These are phyloP conservation scores for Abelmoschus esculentus DNA, from an alignment of 345 rosid species.

Conservation along the genomic window DNA sequence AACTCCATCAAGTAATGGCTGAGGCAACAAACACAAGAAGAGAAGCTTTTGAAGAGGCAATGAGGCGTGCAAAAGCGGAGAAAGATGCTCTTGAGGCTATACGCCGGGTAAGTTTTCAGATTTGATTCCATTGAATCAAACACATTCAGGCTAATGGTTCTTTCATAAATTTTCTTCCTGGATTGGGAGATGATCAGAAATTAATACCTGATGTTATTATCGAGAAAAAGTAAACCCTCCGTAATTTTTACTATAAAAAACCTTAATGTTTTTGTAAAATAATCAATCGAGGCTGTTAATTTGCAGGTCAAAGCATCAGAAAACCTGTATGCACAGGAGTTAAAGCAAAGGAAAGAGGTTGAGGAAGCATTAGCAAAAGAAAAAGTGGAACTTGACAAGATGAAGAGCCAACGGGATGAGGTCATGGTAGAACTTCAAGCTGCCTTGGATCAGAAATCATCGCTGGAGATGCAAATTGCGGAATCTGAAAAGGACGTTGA, in stretches of 20 bases:
- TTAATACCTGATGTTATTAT: background rate
- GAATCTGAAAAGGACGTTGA: slow-evolving; percentile 44
- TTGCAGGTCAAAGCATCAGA: slow-evolving; percentile 57
- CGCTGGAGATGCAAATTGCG: slow-evolving; percentile 44
- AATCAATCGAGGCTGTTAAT: slow-evolving; percentile 4
- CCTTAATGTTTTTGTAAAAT: no score
- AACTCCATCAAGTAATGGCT: slow-evolving; percentile 40
- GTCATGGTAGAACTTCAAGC: slow-evolving; percentile 42
- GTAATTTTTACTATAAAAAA: no score
- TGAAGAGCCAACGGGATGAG: slow-evolving; percentile 37
- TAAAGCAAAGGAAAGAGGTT: slow-evolving; percentile 54
- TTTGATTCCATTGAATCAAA: background rate
- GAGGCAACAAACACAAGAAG: slow-evolving; percentile 55
- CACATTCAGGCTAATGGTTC: background rate
- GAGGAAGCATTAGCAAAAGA: slow-evolving; percentile 56
- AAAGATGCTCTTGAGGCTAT: slow-evolving; percentile 56
- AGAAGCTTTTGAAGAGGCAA: slow-evolving; percentile 57
- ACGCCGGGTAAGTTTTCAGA: slow-evolving; percentile 41
- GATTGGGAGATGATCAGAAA: background rate
- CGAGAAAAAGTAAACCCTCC: background rate
- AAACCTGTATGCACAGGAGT: slow-evolving; percentile 44
- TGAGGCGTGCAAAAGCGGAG: slow-evolving; percentile 60
- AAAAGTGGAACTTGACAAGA: slow-evolving; percentile 46
- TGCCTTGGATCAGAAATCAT: slow-evolving; percentile 37
- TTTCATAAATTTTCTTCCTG: background rate